Evolutionary conservation across 2,329 filamentous ascomycete species (phyloP).

Genomic region (Leptographium galeiforme): DNA sequence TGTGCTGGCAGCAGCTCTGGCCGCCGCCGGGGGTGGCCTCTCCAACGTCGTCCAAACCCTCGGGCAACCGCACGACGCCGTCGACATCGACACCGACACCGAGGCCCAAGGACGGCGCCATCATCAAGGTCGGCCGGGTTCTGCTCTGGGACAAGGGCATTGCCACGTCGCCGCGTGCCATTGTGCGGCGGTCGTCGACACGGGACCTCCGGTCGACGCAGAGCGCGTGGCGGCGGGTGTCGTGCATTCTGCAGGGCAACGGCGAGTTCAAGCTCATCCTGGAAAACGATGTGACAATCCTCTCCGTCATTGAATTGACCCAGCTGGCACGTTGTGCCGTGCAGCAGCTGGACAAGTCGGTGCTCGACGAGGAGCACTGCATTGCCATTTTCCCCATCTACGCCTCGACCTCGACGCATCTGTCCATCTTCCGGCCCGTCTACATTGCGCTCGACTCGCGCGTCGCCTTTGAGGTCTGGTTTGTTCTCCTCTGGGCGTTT

Average conservation of each 20-base stretch:
- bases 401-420: conserved; percentile 55
- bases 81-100: conserved; percentile 23
- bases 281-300: conserved; percentile 66
- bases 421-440: conserved; percentile 72
- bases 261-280: conserved; percentile 85
- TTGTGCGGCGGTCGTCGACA: conserved; percentile 44
- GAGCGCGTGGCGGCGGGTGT: conserved; percentile 74
- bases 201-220: conserved; percentile 38
- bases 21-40: conserved; percentile 22
- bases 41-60: conserved; percentile 25
- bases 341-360: conserved; percentile 78
- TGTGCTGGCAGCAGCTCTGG: conserved; percentile 69
- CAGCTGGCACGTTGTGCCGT: conserved; percentile 82
- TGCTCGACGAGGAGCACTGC: conserved; percentile 85
- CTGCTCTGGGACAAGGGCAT: conserved; percentile 77
- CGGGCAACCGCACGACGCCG: conserved; percentile 19
- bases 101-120: conserved; percentile 55
- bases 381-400: conserved; percentile 95
- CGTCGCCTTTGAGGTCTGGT: conserved; percentile 94
- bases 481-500: conserved; percentile 80
- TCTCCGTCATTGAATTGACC: conserved; percentile 75
- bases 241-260: conserved; percentile 87
- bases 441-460: conserved; percentile 79
- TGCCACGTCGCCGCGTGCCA: conserved; percentile 38
- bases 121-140: conserved; percentile 91